These are phyloP conservation scores for Marvania coccoides DNA, from an alignment of 139 green algal species.

Conservation along the genomic window DNA sequence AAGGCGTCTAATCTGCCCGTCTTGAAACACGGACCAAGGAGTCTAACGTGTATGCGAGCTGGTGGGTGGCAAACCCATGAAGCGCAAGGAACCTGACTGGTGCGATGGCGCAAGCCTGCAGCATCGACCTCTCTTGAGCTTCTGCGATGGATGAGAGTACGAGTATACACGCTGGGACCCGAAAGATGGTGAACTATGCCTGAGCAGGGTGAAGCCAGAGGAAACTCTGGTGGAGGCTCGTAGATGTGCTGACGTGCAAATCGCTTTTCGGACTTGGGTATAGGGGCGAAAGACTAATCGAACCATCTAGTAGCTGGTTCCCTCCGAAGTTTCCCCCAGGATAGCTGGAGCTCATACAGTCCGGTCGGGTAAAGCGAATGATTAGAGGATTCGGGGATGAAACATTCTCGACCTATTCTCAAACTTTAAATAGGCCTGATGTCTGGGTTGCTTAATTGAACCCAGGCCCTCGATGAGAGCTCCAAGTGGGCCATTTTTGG, in stretches of 20 bases:
- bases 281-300: slow-evolving; percentile 98
- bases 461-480: slow-evolving; percentile 68
- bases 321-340: slow-evolving; percentile 90
- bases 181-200: slow-evolving; percentile 96
- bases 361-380: slow-evolving; percentile 89
- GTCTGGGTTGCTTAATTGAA: slow-evolving; percentile 79
- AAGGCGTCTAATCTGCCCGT: slow-evolving; percentile 75
- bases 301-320: slow-evolving; percentile 96
- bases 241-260: slow-evolving; percentile 96
- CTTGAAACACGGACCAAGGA: slow-evolving; percentile 97
- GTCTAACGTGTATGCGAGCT: slow-evolving; percentile 90
- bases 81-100: slow-evolving; percentile 84
- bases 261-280: slow-evolving; percentile 94
- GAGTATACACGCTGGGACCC: slow-evolving; percentile 82
- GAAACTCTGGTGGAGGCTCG: slow-evolving; percentile 92
- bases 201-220: slow-evolving; percentile 88
- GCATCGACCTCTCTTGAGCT: slow-evolving; percentile 82
- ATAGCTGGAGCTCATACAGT: slow-evolving; percentile 83
- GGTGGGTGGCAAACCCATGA: slow-evolving; percentile 84
- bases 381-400: slow-evolving; percentile 82
- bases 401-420: slow-evolving; percentile 87
- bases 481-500: slow-evolving; percentile 89
- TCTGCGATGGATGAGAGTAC: slow-evolving; percentile 84
- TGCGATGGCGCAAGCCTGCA: slow-evolving; percentile 73
- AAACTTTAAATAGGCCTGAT: slow-evolving; percentile 93